phyloP scores from a whole-genome alignment of 2,329 filamentous ascomycete species.

The Blastomyces silverae region DNA sequence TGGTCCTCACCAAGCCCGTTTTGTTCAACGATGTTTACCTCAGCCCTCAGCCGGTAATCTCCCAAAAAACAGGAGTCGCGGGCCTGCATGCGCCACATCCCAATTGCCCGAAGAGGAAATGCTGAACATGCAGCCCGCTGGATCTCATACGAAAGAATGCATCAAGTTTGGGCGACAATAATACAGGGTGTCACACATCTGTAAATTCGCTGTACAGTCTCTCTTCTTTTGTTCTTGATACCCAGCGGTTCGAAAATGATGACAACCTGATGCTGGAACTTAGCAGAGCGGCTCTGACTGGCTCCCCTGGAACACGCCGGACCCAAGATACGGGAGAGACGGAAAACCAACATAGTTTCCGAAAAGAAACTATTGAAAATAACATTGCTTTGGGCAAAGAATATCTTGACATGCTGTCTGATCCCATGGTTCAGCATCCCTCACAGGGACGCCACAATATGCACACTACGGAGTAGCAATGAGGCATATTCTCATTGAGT shows the following conservation, averaged over 20 bases:
- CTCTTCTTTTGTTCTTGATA: neutral
- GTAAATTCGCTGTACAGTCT: slow-evolving; percentile 3
- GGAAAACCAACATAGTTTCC: slow-evolving; percentile 6
- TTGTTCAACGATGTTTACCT: neutral
- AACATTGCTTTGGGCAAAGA: neutral
- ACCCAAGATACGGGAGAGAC: neutral
- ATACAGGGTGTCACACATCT: slow-evolving; percentile 1
- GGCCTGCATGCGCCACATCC: slow-evolving; percentile 8
- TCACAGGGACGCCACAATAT: neutral
- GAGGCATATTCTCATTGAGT: neutral
- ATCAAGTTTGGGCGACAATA: neutral
- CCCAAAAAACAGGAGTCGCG: neutral
- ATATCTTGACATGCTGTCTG: neutral
- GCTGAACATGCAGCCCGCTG: slow-evolving; percentile 9
- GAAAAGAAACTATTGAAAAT: slow-evolving; percentile 7
- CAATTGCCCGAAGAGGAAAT: slow-evolving; percentile 1
- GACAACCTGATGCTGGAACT: neutral
- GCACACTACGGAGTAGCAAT: neutral
- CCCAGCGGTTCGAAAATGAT: neutral
- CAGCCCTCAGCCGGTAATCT: neutral
- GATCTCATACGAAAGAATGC: neutral
- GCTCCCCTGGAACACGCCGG: neutral
- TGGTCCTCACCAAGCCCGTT: neutral
- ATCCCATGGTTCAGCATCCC: slow-evolving; percentile 1
- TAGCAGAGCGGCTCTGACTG: neutral